These are phyloP conservation scores for Phytophthora meadii DNA, from an alignment of 352 stramenopile genomes.

Conservation along the genomic window DNA sequence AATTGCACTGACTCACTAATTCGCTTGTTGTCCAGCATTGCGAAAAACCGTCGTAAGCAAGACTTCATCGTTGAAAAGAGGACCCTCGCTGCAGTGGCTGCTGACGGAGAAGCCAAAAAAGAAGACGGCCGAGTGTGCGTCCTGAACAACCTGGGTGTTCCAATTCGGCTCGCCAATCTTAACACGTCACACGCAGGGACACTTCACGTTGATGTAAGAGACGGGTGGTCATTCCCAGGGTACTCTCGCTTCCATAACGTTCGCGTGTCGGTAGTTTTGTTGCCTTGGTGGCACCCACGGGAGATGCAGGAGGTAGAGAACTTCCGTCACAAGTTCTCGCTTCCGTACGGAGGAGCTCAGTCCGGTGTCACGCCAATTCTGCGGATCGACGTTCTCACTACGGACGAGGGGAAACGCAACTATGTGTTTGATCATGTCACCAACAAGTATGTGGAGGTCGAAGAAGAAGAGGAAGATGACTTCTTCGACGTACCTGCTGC, in stretches of 20 bases:
- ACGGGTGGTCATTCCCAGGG: constrained; percentile 84
- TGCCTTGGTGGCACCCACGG: constrained; percentile 88
- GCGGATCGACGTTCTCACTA: constrained; percentile 74
- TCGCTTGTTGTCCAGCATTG: constrained; percentile 79
- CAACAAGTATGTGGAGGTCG: constrained; percentile 88
- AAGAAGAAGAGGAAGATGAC: constrained; percentile 69
- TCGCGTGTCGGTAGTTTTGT: constrained; percentile 78
- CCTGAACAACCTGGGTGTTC: constrained; percentile 89
- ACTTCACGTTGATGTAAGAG: constrained; percentile 81
- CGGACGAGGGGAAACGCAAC: constrained; percentile 76
- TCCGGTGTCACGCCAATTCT: constrained; percentile 89
- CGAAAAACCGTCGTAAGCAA: constrained; percentile 77
- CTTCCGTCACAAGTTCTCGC: constrained; percentile 80
- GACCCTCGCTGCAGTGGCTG: constrained; percentile 75
- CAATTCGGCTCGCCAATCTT: constrained; percentile 88
- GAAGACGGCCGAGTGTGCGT: constrained; percentile 86
- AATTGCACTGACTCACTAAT: constrained; percentile 89
- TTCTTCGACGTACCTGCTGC: constrained; percentile 34
- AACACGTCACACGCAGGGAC: constrained; percentile 87
- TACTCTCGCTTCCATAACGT: constrained; percentile 90
- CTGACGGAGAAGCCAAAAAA: constrained; percentile 84
- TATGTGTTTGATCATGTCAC: constrained; percentile 88
- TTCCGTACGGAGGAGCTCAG: constrained; percentile 85
- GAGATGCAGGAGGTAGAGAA: constrained; percentile 77
- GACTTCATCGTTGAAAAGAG: constrained; percentile 79